Evolutionary conservation across 495 filamentous ascomycete species (phyloP), one percentile per base, ranked within the genome.

Genomic region (Schizothecium vesticola): DNA sequence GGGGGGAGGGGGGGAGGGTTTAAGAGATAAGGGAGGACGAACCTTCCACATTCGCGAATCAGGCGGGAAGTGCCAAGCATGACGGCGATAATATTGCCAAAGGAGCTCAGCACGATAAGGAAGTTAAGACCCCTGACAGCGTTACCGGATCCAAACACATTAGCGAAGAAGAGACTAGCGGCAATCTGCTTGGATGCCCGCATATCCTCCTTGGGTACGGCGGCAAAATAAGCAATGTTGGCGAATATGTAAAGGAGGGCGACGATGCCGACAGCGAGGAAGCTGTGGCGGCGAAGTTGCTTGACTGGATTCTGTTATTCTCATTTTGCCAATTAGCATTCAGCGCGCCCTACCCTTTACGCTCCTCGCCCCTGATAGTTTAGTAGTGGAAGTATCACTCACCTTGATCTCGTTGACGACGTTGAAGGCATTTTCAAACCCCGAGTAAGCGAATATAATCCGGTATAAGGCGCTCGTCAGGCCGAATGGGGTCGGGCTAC

Each of bases 391-490:
- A 19, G 12, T 51, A 26, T 11, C 36, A 58, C 66, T 11, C 29
- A 67, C 71, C 62, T 84, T 87, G 66, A 90, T 83, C 75, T 91
- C 89, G 67, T 89, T 89, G 56, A 89, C 86, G 21, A 91, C 78
- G 64, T 86, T 86, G 71, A 90, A 89, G 0, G 88, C 86, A 70
- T 90, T 90, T 51, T 78, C 71, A 61, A 86, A 91, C 0, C 89
- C 88, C 0, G 80, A 72, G 69, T 90, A 91, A 0, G 88, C 84
- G 68, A 89, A 90, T 33, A 88, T 83, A 43, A 91, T 82, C 60
- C 86, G 87, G 67, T 88, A 81, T 24, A 90, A 71, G 11, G 88
- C 88, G 58, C 86, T 86, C 0, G 87, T 85, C 13, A 86, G 76
- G 5, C 83, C 86, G 23, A 82, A 81, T 0, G 78, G 80, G 3